Evolutionary conservation across 2,329 filamentous ascomycete genomes (phyloP), one percentile per base, ranked within the genome.

Genomic region (Ceratocystis huliohia): DNA sequence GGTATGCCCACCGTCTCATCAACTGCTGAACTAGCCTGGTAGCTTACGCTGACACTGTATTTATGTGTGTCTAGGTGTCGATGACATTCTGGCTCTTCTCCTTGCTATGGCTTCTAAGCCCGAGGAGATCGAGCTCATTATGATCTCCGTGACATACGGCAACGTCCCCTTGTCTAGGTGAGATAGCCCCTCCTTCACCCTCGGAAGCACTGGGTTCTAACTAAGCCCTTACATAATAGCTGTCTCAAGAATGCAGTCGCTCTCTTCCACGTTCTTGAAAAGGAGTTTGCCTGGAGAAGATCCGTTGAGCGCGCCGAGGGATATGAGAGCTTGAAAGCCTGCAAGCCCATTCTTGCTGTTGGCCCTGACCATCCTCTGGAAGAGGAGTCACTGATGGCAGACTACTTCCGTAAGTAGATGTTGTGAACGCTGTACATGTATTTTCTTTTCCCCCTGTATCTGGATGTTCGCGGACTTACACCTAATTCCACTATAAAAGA

Each of bases 91-190:
- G 69, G 93, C 91, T 59, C 82, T 97, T 75, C 81, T 99, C 44
- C 81, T 97, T 63, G 92, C 94, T 3, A 83, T 97, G 68, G 88
- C 91, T 65, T 86, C 90, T 44, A 85, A 84, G 28, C 83, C 88
- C 0, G 88, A 96, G 71, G 93, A 97, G 73, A 80, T 97, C 25
- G 90, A 97, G 74, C 80, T 97, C 45, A 76, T 89, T 61, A 82
- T 97, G 75, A 81, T 99, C 66, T 96, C 91, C 1, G 82, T 96
- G 68, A 96, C 92, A 0, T 96, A 94, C 75, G 94, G 94, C 66
- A 99, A 99, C 74, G 89, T 97, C 25, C 86, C 92, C 70, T 84
- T 96, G 17, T 82, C 91, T 69, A 92, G 85, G 88, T 91, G 28
- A 41, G 63, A 15, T 28, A 7, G 30, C 22, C 17, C 57, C 30